Percentiles rank a stretch among this genome's conserved stretches.
These are phyloP conservation scores for Sporothrix phasma DNA, from an alignment of 2,329 filamentous ascomycete genomes.

Conservation along the genomic window DNA sequence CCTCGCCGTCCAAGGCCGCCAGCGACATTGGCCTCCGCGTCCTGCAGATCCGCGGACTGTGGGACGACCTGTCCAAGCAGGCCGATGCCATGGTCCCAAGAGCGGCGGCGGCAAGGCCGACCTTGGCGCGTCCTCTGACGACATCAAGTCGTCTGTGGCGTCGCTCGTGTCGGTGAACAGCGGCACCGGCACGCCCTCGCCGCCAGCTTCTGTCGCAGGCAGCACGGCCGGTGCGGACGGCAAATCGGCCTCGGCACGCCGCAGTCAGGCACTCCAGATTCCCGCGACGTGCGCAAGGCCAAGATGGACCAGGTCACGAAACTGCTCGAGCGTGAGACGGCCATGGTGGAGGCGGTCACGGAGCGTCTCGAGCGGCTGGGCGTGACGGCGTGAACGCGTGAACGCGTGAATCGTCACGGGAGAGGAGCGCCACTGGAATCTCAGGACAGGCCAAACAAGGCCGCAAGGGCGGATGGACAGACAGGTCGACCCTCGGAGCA, in stretches of 20 bases:
- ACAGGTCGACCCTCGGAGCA: not conserved
- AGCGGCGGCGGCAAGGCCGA: not conserved
- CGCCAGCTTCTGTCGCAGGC: conserved; percentile 4
- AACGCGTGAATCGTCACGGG: not conserved
- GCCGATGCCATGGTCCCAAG: conserved; percentile 34
- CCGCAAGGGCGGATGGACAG: not conserved
- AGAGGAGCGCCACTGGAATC: not conserved
- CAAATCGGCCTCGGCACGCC: conserved; percentile 17
- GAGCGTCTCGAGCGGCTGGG: conserved; percentile 50
- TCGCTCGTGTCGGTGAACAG: conserved; percentile 7
- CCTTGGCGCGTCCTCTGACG: conserved; percentile 6
- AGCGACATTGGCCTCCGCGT: conserved; percentile 46
- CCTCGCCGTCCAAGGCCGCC: conserved; percentile 26
- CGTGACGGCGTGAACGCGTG: conserved; percentile 18
- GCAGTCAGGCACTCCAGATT: conserved; percentile 38
- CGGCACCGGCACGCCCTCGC: conserved; percentile 23
- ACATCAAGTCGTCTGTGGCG: conserved; percentile 9
- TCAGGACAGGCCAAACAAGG: not conserved
- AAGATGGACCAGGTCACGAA: conserved; percentile 55
- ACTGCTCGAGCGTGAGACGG: conserved; percentile 55
- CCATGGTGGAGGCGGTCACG: conserved; percentile 57
- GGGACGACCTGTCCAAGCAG: conserved; percentile 43
- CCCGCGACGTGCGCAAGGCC: conserved; percentile 49
- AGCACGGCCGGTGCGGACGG: not conserved
- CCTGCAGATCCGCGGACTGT: conserved; percentile 44